These are phyloP conservation scores for Phytopythium sindhum DNA, from an alignment of 352 stramenopile species.

Conservation along the genomic window DNA sequence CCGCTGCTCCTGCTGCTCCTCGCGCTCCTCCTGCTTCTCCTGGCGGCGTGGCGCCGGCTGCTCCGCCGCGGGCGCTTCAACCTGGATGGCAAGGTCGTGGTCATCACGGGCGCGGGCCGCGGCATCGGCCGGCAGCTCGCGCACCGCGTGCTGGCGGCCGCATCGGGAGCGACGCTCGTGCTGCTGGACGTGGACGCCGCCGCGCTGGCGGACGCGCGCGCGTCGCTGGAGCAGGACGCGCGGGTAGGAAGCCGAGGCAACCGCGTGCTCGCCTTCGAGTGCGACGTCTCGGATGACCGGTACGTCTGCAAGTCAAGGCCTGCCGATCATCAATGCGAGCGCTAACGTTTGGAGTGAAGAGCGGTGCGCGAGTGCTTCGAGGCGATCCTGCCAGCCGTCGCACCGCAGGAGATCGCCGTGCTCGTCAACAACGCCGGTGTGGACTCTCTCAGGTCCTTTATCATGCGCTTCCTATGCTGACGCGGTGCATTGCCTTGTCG, in stretches of 20 bases:
- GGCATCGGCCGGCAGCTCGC: constrained; percentile 54
- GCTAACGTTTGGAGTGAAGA: constrained; percentile 17
- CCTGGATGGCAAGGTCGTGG: constrained; percentile 45
- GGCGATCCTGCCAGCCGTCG: constrained; percentile 22
- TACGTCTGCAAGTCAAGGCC: constrained; percentile 10
- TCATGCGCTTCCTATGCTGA: no score
- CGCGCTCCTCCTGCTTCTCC: background rate
- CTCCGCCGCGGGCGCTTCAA: constrained; percentile 20
- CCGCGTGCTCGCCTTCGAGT: constrained; percentile 40
- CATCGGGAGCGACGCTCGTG: constrained; percentile 36
- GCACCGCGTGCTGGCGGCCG: constrained; percentile 22
- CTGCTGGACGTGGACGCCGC: constrained; percentile 60
- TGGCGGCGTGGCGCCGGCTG: background rate
- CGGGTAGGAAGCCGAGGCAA: background rate
- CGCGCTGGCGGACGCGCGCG: constrained; percentile 23
- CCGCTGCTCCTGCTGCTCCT: background rate
- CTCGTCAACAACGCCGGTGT: constrained; percentile 62
- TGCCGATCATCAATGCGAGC: background rate
- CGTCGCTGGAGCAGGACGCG: background rate
- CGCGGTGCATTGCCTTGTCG: background rate
- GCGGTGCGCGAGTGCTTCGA: constrained; percentile 29
- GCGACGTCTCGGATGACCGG: constrained; percentile 61
- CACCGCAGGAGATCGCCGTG: constrained; percentile 42
- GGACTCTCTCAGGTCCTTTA: no score
- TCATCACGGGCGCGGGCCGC: constrained; percentile 61